phyloP scores from a whole-genome alignment of 1,284 basidiomycete species.

The Boletus holoroseus region DNA sequence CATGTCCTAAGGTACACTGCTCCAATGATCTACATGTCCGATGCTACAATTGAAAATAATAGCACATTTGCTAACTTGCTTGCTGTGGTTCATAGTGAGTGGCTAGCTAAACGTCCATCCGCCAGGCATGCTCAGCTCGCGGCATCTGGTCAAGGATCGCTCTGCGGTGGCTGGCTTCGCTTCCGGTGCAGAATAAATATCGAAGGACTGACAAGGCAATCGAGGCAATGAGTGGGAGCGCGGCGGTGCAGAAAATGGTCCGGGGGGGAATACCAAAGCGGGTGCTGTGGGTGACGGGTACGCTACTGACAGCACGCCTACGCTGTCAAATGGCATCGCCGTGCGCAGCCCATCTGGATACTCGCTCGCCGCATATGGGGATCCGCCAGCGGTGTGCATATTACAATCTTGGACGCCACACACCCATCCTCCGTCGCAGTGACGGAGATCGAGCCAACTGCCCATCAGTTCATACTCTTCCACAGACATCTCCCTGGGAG shows the following conservation, averaged over 20 bases:
- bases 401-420: conserved; percentile 31
- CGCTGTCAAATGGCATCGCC: conserved; percentile 27
- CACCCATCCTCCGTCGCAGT: conserved; percentile 22
- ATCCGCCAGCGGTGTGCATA: conserved; percentile 27
- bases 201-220: conserved; percentile 22
- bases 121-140: conserved; percentile 36
- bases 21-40: conserved; percentile 19
- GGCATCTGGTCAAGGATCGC: conserved; percentile 12
- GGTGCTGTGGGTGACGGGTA: conserved; percentile 3
- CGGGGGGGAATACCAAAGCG: conserved; percentile 8
- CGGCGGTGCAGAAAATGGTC: conserved; percentile 12
- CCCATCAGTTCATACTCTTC: conserved; percentile 45
- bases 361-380: conserved; percentile 14
- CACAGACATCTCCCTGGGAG: conserved; percentile 33
- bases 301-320: conserved; percentile 13
- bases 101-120: conserved; percentile 31
- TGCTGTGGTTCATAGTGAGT: neutral
- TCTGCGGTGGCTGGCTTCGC: conserved; percentile 4
- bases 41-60: conserved; percentile 19
- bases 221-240: conserved; percentile 30
- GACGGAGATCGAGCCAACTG: conserved; percentile 40
- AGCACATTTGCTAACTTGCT: neutral
- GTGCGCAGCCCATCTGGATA: conserved; percentile 16
- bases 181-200: conserved; percentile 18
- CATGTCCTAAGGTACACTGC: conserved; percentile 13